These are phyloP conservation scores for Malus sieversii DNA, from an alignment of 306 rosid genomes.

Conservation along the genomic window DNA sequence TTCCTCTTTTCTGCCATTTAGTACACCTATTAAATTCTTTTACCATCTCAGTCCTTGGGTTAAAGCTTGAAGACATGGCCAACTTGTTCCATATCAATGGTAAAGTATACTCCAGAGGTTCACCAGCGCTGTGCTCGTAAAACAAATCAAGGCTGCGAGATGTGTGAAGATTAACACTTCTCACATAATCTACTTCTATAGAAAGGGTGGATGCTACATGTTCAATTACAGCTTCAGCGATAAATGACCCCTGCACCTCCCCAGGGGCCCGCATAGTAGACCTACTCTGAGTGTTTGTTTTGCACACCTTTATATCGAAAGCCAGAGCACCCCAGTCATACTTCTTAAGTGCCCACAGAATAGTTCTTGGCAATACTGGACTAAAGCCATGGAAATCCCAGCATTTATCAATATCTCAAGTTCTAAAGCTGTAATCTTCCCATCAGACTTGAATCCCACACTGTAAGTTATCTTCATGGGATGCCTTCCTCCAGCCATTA, in stretches of 20 bases:
- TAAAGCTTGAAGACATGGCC: conserved; percentile 47
- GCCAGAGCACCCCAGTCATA: conserved; percentile 88
- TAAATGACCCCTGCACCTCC: conserved; percentile 76
- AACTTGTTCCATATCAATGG: conserved; percentile 74
- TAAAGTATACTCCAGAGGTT: conserved; percentile 68
- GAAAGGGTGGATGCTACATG: conserved; percentile 72
- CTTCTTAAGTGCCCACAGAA: conserved; percentile 52
- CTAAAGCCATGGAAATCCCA: conserved; percentile 57
- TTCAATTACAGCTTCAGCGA: conserved; percentile 83
- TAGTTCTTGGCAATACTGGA: conserved; percentile 41
- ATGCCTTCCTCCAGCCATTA: conserved; percentile 95
- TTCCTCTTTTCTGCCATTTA: conserved; percentile 75
- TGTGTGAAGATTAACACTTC: conserved; percentile 70
- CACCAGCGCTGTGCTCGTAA: conserved; percentile 42
- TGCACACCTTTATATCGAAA: conserved; percentile 76
- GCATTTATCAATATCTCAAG: conserved; percentile 69
- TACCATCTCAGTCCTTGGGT: conserved; percentile 46
- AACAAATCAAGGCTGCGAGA: conserved; percentile 51
- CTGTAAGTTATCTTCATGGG: conserved; percentile 80
- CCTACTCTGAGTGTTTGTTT: conserved; percentile 68
- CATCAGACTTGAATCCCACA: conserved; percentile 75
- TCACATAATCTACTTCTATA: conserved; percentile 60
- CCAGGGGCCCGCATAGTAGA: conserved; percentile 97
- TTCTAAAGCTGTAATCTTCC: conserved; percentile 75
- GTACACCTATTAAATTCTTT: conserved; percentile 51